Conservation (phyloP, 1,139 yeast species). For the Suhomyces kunorum region DNA sequence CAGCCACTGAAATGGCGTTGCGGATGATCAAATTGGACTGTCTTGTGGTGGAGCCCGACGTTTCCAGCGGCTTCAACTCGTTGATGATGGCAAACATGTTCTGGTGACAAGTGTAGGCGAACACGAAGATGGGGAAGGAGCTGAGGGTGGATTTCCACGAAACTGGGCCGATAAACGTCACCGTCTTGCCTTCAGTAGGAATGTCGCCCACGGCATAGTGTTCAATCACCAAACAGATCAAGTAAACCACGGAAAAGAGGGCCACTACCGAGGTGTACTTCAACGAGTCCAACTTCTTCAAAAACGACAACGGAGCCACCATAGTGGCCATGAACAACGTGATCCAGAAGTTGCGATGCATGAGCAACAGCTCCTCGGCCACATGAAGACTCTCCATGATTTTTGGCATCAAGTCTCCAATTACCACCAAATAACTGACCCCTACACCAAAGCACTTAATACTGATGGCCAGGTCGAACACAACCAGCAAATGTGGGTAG, state of each 20-base stretch:
- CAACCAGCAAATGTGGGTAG: constrained; percentile 48
- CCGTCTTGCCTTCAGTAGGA: constrained; percentile 22
- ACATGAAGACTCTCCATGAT: constrained; percentile 50
- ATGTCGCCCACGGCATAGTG: constrained; percentile 53
- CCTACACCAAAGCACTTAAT: constrained; percentile 87
- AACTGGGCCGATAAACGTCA: constrained; percentile 41
- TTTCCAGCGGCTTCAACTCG: constrained; percentile 49
- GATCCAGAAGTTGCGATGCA: constrained; percentile 69
- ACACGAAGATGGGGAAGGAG: constrained; percentile 84
- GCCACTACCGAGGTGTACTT: constrained; percentile 88
- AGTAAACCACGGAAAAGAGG: constrained; percentile 73
- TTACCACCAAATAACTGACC: constrained; percentile 79
- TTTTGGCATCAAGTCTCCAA: constrained; percentile 90
- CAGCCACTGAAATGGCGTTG: constrained; percentile 57
- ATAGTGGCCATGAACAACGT: constrained; percentile 58
- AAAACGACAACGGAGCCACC: constrained; percentile 69
- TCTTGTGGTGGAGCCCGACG: constrained; percentile 49
- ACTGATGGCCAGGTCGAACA: constrained; percentile 53
- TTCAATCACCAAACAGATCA: constrained; percentile 69
- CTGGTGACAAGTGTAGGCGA: constrained; percentile 96
- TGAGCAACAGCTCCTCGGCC: constrained; percentile 25
- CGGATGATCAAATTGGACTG: constrained; percentile 57
- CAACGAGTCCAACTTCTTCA: constrained; percentile 77
- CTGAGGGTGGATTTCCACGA: constrained; percentile 39
- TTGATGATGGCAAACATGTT: constrained; percentile 88